Evolutionary conservation across 2,329 filamentous ascomycete species (phyloP).

Genomic region (Magnaporthiopsis incrustans): DNA sequence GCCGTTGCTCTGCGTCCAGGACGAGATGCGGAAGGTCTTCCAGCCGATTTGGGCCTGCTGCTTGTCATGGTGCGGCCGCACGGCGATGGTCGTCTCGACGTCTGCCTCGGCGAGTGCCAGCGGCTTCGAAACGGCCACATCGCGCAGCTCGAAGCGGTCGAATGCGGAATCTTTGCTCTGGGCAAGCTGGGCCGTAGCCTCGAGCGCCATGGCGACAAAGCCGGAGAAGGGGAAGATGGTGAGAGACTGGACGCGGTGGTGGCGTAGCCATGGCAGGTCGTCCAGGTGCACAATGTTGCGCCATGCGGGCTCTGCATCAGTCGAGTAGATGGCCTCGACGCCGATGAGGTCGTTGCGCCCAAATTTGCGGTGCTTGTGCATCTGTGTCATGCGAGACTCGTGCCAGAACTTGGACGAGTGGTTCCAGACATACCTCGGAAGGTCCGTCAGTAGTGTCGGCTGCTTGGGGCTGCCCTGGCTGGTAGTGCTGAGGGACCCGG

Average conservation of each 20-base stretch:
- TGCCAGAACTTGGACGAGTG: conserved; percentile 38
- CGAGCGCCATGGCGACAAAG: conserved; percentile 42
- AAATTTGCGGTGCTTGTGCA: conserved; percentile 32
- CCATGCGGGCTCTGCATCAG: conserved; percentile 38
- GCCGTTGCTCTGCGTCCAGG: conserved; percentile 40
- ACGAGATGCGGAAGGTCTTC: conserved; percentile 50
- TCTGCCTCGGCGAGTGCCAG: conserved; percentile 41
- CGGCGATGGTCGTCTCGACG: conserved; percentile 40
- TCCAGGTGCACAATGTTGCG: conserved; percentile 38
- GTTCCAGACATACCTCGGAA: conserved; percentile 41
- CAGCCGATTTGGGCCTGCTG: conserved; percentile 35
- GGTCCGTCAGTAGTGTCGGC: conserved; percentile 32
- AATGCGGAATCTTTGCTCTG: conserved; percentile 19
- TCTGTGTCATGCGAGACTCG: conserved; percentile 34
- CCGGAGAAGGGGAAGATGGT: conserved; percentile 48
- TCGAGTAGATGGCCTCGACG: conserved; percentile 32
- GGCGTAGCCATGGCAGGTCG: conserved; percentile 47
- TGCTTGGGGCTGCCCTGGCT: conserved; percentile 14
- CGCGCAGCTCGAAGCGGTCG: conserved; percentile 38
- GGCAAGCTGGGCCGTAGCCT: conserved; percentile 33
- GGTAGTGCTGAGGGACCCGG: neutral
- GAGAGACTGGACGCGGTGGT: conserved; percentile 50
- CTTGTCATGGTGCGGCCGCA: conserved; percentile 34
- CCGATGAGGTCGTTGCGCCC: conserved; percentile 39
- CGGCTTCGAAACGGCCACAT: conserved; percentile 37